Evolutionary conservation across 2,329 filamentous ascomycete genomes (phyloP).

Genomic region (Calonectria montana): DNA sequence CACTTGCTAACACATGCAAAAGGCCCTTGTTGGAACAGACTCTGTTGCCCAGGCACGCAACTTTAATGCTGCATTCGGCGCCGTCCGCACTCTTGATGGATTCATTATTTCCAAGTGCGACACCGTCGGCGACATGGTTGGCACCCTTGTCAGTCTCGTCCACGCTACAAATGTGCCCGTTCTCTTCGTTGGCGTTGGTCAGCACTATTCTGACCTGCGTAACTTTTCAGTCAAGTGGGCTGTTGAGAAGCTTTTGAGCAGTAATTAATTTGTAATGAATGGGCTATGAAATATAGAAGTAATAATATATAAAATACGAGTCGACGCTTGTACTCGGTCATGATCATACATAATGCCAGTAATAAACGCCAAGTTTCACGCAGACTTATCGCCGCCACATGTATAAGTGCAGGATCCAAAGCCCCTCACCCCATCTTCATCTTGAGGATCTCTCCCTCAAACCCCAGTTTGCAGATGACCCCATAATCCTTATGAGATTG

Average conservation of each 20-base stretch:
- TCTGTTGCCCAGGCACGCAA: slow-evolving; percentile 95
- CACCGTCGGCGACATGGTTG: slow-evolving; percentile 99
- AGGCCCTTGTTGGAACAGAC: slow-evolving; percentile 92
- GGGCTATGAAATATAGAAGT: background rate
- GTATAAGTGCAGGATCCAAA: no score
- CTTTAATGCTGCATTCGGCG: slow-evolving; percentile 93
- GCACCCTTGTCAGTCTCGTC: slow-evolving; percentile 94
- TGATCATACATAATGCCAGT: background rate
- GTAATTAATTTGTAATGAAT: slow-evolving; percentile 46
- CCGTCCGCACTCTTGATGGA: slow-evolving; percentile 83
- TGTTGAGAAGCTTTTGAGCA: slow-evolving; percentile 72
- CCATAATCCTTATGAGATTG: no score
- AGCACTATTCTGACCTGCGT: slow-evolving; percentile 76
- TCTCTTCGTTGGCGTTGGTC: slow-evolving; percentile 84
- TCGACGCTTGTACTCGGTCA: background rate
- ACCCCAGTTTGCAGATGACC: no score
- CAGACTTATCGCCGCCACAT: no score
- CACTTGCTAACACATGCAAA: slow-evolving; percentile 40
- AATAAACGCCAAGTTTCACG: no score
- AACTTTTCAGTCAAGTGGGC: slow-evolving; percentile 79
- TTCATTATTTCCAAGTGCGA: slow-evolving; percentile 99
- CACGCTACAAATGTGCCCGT: slow-evolving; percentile 97
- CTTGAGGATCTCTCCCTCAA: no score
- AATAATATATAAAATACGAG: slow-evolving; percentile 27
- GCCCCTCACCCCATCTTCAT: no score